phyloP scores from a whole-genome alignment of 495 filamentous ascomycete species.

The Aspergillus baeticus region DNA sequence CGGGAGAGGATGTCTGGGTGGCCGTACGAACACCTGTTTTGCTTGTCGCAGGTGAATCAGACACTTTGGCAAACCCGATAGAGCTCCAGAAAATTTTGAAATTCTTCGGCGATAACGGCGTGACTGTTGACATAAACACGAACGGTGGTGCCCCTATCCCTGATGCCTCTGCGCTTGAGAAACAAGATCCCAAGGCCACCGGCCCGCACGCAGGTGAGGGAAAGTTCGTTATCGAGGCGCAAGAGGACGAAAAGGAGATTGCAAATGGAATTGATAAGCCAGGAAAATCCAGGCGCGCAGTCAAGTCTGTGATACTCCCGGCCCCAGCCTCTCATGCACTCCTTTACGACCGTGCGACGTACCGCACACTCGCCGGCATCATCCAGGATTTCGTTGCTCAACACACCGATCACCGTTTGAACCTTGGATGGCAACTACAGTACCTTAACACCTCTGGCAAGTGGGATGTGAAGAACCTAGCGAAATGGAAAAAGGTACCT shows the following conservation, averaged over 20 bases:
- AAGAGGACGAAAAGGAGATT: slow-evolving; percentile 22
- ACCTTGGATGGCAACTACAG: slow-evolving; percentile 85
- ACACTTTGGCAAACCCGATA: slow-evolving; percentile 66
- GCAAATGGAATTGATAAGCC: slow-evolving; percentile 13
- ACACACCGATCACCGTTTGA: slow-evolving; percentile 74
- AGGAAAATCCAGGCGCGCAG: slow-evolving; percentile 37
- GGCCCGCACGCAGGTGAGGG: slow-evolving; percentile 26
- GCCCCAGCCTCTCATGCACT: slow-evolving; percentile 79
- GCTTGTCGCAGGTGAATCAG: slow-evolving; percentile 74
- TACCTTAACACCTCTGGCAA: slow-evolving; percentile 85
- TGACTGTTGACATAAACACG: slow-evolving; percentile 22
- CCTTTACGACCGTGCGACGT: slow-evolving; percentile 74
- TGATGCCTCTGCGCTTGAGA: slow-evolving; percentile 43
- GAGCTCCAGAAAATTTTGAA: slow-evolving; percentile 69
- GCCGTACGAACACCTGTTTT: slow-evolving; percentile 71
- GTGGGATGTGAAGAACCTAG: slow-evolving; percentile 97
- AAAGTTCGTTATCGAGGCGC: slow-evolving; percentile 22
- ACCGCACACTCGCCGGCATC: slow-evolving; percentile 73
- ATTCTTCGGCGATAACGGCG: slow-evolving; percentile 47
- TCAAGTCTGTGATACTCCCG: slow-evolving; percentile 73
- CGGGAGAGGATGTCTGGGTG: slow-evolving; percentile 70
- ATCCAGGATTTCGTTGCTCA: slow-evolving; percentile 77
- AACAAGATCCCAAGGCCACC: slow-evolving; percentile 18
- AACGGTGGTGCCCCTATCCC: slow-evolving; percentile 45
- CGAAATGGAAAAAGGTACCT: slow-evolving; percentile 78